phyloP scores from a whole-genome alignment of 2,329 filamentous ascomycete genomes.

The Macrophomina pseudophaseolina region DNA sequence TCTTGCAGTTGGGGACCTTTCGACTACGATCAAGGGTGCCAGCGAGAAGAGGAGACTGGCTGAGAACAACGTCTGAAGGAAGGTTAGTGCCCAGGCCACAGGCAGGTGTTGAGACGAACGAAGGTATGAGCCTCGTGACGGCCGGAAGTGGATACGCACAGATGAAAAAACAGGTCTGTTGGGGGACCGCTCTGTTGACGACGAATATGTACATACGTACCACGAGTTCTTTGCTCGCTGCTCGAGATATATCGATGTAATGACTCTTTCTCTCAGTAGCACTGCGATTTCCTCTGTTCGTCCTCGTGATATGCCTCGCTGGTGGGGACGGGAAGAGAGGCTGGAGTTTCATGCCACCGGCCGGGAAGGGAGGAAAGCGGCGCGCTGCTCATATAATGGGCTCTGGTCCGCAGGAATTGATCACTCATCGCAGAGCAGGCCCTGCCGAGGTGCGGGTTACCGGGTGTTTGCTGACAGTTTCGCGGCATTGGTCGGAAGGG shows the following conservation, averaged over 20 bases:
- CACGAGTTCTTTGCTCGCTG: not conserved
- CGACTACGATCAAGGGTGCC: constrained; percentile 51
- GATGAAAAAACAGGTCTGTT: not conserved
- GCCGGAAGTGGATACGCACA: not conserved
- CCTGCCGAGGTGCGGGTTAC: not conserved
- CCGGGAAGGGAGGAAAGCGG: too few species aligned
- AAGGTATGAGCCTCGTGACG: constrained; percentile 2
- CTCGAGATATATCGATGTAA: not conserved
- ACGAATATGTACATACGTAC: constrained; percentile 14
- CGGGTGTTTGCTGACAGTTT: not conserved
- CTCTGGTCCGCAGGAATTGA: not conserved
- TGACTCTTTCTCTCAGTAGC: not conserved
- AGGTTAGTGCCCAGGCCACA: not conserved
- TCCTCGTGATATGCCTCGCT: not conserved
- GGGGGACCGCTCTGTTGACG: not conserved
- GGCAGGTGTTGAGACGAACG: not conserved
- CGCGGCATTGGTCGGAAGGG: not conserved
- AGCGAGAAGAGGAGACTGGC: constrained; percentile 37
- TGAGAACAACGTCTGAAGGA: not conserved
- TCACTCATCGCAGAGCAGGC: not conserved
- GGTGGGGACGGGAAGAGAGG: too few species aligned
- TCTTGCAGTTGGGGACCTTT: constrained; percentile 49
- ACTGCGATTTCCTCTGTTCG: not conserved
- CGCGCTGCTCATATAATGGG: not conserved
- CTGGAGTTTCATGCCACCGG: too few species aligned